Conservation (phyloP, 345 rosid species). For the Ailanthus altissimus region DNA sequence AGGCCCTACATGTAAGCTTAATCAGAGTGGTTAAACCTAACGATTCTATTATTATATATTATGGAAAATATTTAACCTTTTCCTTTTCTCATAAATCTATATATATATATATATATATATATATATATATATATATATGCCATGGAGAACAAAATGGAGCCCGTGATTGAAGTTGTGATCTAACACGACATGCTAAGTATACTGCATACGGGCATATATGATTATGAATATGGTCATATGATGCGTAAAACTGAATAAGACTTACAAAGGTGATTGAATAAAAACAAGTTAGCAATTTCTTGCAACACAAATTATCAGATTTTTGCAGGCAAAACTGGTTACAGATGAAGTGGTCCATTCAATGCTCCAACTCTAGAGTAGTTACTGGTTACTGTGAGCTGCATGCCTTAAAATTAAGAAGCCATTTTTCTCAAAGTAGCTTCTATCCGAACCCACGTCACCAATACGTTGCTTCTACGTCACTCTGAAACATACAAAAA, state of each 20-base stretch:
- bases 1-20: slow-evolving; percentile 20
- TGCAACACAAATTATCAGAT: background rate
- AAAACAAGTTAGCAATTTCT: no score
- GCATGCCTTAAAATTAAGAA: background rate
- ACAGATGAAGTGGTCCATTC: background rate
- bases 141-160: background rate
- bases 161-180: background rate
- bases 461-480: slow-evolving; percentile 10
- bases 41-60: background rate
- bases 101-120: no score
- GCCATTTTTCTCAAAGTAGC: background rate
- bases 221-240: no score
- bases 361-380: background rate
- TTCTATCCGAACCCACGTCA: background rate
- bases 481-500: slow-evolving; percentile 3
- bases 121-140: no score
- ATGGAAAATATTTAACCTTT: background rate
- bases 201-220: no score
- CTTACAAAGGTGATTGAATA: no score
- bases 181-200: no score
- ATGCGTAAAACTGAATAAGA: no score
- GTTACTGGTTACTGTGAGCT: background rate
- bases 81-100: no score
- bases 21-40: slow-evolving; percentile 15
- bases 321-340: background rate